Evolutionary conservation across 805 yeast species (phyloP), one percentile per base, ranked within the genome.

Genomic region (Sugiyamaella boreocaroliniensis): DNA sequence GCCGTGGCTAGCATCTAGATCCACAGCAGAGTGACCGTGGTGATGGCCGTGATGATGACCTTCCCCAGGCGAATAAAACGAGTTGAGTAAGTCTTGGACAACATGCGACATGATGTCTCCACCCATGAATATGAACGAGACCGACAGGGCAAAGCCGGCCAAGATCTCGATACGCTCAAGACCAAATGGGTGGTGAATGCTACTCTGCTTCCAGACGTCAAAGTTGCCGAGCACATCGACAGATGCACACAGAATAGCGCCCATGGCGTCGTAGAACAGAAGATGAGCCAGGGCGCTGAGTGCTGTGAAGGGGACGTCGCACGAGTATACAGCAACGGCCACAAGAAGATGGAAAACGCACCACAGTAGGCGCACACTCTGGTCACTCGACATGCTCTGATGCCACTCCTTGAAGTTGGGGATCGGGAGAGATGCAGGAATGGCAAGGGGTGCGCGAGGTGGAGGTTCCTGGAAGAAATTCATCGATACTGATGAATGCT

Each of bases 401-500:
- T 79, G 57, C 49, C 87, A 76, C 65, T 92, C 97, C 14, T 65
- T 64, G 14, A 77, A 62, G 43, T 75, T 83, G 1, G 97, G 97
- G 8, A 89, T 81, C 15, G 89, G 87, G 58, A 83, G 77, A 61
- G 77, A 77, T 37, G 77, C 78, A 0, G 89, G 87, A 15, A 82
- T 71, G 43, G 80, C 74, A 37, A 74, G 69, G 0, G 89, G 85
- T 4, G 85, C 82, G 40, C 83, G 75, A 42, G 75, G 80, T 14
- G 89, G 85, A 1, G 97, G 96, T 64, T 92, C 97, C 68, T 88
- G 96, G 66, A 93, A 92, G 66, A 92, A 78, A 67, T 92, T 90
- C 93, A 92, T 86, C 4, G 96, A 89, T 5, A 92, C 96, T 8
- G 97, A 89, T 2, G 97, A 89, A 68, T 92, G 98, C 66, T 92